Conservation (phyloP, 495 filamentous ascomycete genomes). For the Penicillium diatomitis region DNA sequence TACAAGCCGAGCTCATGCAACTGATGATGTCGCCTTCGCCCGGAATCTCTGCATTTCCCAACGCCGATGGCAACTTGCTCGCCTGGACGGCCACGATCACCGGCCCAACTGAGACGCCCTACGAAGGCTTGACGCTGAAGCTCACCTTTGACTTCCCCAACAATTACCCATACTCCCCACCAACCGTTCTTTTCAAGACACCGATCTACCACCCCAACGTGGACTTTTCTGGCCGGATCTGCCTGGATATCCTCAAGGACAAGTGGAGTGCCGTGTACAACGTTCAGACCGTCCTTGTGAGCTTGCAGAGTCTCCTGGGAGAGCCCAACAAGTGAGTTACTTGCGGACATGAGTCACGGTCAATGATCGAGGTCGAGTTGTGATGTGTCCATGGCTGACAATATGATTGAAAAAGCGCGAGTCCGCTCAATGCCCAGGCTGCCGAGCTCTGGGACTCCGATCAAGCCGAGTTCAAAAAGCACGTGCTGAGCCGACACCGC, state of each 20-base stretch:
- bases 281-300: constrained; percentile 83
- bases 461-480: constrained; percentile 74
- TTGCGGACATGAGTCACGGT: background rate
- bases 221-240: constrained; percentile 86
- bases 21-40: constrained; percentile 92
- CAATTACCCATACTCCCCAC: constrained; percentile 91
- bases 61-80: constrained; percentile 79
- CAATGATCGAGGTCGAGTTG: background rate
- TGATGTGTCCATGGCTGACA: constrained; percentile 5
- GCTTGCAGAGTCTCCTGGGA: constrained; percentile 87
- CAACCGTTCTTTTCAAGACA: constrained; percentile 86
- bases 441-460: constrained; percentile 94
- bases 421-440: constrained; percentile 90
- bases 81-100: constrained; percentile 89
- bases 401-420: constrained; percentile 49
- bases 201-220: constrained; percentile 93
- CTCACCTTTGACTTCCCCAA: constrained; percentile 84
- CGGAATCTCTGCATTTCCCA: constrained; percentile 91
- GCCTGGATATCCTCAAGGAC: constrained; percentile 94
- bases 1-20: constrained; percentile 96
- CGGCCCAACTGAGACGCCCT: constrained; percentile 86
- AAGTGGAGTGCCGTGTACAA: constrained; percentile 98
- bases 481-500: constrained; percentile 55
- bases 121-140: constrained; percentile 82
- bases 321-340: constrained; percentile 88